These are phyloP conservation scores for Penicillium sp. DNA, from an alignment of 2,329 filamentous ascomycete genomes.

Conservation along the genomic window DNA sequence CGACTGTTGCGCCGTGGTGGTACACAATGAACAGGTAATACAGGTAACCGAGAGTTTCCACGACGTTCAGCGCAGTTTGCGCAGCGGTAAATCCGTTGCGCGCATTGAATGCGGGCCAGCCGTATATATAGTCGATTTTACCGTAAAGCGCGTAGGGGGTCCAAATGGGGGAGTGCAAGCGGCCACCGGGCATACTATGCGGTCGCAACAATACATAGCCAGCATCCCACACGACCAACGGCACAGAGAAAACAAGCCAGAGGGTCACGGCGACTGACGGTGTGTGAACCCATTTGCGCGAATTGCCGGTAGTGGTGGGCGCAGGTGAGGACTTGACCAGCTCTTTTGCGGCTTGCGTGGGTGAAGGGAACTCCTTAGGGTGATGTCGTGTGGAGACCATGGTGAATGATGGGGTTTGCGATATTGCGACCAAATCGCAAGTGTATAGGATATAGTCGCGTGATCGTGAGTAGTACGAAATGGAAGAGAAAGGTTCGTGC, in stretches of 20 bases:
- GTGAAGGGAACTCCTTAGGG: constrained; percentile 50
- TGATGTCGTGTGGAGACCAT: constrained; percentile 61
- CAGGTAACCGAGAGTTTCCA: constrained; percentile 67
- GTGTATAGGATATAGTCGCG: neutral
- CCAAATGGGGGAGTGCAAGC: constrained; percentile 70
- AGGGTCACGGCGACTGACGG: constrained; percentile 60
- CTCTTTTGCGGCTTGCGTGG: constrained; percentile 24
- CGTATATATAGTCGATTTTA: constrained; percentile 77
- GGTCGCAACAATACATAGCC: constrained; percentile 78
- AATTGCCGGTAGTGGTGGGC: constrained; percentile 19
- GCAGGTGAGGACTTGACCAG: constrained; percentile 28
- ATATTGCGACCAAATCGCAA: neutral
- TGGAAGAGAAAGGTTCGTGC: neutral
- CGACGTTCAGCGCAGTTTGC: constrained; percentile 67
- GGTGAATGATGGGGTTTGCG: constrained; percentile 6
- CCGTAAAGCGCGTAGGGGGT: constrained; percentile 79
- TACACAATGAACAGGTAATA: constrained; percentile 61
- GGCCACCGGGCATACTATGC: constrained; percentile 76
- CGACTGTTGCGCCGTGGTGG: constrained; percentile 38
- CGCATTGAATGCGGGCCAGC: constrained; percentile 68
- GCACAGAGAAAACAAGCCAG: constrained; percentile 74
- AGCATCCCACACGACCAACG: constrained; percentile 79
- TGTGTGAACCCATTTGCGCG: constrained; percentile 56
- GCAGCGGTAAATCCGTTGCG: constrained; percentile 75
- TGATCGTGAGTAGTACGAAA: neutral